A percentile compares a stretch with the other conserved stretches of the same genome.
Conservation (phyloP, 768 basidiomycete species). For the Saitozyma sp. region DNA sequence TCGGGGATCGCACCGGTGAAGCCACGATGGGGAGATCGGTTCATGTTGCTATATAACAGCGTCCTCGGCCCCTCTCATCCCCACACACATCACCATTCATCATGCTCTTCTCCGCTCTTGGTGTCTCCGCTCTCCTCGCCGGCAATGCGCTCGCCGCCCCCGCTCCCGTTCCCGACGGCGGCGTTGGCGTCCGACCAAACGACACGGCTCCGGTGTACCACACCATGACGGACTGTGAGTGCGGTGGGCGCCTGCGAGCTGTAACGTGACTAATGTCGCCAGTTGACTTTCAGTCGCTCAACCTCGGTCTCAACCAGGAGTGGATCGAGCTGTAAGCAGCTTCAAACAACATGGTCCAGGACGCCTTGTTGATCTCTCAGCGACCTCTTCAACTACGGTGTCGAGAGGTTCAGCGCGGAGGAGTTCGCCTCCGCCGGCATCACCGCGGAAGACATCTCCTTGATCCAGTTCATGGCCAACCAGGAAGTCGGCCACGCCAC, state of each 20-base stretch:
- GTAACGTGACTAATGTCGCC: slow-evolving; percentile 29
- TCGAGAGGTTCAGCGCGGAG: slow-evolving; percentile 59
- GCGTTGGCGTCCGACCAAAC: slow-evolving; percentile 47
- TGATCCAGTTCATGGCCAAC: slow-evolving; percentile 64
- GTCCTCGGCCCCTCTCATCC: too few relatives aligned
- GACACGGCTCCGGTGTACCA: slow-evolving; percentile 49
- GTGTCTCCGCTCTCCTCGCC: slow-evolving; percentile 21
- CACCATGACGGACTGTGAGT: slow-evolving; percentile 43
- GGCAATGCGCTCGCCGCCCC: slow-evolving; percentile 32
- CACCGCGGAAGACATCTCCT: slow-evolving; percentile 59
- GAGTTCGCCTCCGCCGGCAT: slow-evolving; percentile 64
- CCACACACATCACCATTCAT: too few relatives aligned
- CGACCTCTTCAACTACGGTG: slow-evolving; percentile 63
- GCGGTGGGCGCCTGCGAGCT: not conserved
- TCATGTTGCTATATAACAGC: too few relatives aligned
- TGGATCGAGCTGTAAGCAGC: slow-evolving; percentile 58
- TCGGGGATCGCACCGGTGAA: too few relatives aligned
- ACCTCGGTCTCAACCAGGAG: slow-evolving; percentile 66
- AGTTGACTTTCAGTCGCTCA: slow-evolving; percentile 61
- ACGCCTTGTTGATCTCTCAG: not conserved
- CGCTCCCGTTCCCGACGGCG: slow-evolving; percentile 40
- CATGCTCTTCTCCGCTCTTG: slow-evolving; percentile 10
- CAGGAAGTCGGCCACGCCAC: slow-evolving; percentile 65
- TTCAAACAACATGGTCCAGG: slow-evolving; percentile 22
- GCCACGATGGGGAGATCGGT: too few relatives aligned